Conservation (phyloP, 768 basidiomycete species). For the Amanita thiersii region DNA sequence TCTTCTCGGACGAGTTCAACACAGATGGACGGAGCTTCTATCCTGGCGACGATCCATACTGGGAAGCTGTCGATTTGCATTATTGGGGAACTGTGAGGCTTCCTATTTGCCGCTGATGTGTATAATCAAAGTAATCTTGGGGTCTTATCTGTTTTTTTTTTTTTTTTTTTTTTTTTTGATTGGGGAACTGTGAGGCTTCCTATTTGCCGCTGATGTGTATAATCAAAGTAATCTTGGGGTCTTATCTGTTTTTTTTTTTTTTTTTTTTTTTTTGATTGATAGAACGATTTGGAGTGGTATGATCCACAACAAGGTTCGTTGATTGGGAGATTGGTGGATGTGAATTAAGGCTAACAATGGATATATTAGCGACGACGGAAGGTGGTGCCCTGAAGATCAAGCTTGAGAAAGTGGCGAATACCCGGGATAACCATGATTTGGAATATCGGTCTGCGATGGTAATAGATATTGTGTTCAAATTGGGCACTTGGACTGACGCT, state of each 20-base stretch:
- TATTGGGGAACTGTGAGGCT: conserved; percentile 62
- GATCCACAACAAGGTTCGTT: conserved; percentile 28
- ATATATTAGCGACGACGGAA: conserved; percentile 47
- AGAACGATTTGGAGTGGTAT: conserved; percentile 67
- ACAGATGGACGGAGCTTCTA: conserved; percentile 20
- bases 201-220: too few relatives aligned
- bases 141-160: not conserved
- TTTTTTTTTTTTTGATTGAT: conserved; percentile 13
- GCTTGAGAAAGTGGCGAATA: conserved; percentile 40
- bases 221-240: too few relatives aligned
- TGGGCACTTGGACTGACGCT: not conserved
- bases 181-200: conserved; percentile 40
- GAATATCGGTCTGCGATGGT: conserved; percentile 44
- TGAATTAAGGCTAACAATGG: not conserved
- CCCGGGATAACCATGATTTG: conserved; percentile 44
- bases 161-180: not conserved
- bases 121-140: too few relatives aligned
- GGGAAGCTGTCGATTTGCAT: conserved; percentile 52
- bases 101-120: too few relatives aligned
- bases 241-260: not conserved
- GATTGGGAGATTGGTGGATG: not conserved
- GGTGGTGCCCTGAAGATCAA: conserved; percentile 64
- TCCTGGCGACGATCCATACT: conserved; percentile 56
- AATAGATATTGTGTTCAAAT: conserved; percentile 16
- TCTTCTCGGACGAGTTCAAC: conserved; percentile 84